Conservation (phyloP, 2,329 filamentous ascomycete genomes). For the Sodiomyces alkalinus region DNA sequence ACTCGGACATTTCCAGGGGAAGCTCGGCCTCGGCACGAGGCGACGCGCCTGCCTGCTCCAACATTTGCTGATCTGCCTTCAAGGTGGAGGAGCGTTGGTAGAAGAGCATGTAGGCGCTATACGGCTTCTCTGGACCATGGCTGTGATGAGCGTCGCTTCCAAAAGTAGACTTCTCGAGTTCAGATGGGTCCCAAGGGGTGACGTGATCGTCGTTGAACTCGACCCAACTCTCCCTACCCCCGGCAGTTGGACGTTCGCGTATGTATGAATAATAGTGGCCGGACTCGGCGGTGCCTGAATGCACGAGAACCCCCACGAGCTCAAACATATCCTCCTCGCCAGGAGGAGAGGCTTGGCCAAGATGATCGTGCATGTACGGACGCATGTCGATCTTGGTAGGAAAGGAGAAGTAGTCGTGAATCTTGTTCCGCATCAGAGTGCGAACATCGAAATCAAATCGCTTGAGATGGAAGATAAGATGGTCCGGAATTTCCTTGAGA, state of each 20-base stretch:
- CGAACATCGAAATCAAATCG: slow-evolving; percentile 69
- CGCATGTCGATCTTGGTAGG: slow-evolving; percentile 72
- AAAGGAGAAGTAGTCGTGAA: slow-evolving; percentile 90
- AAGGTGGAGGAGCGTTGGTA: slow-evolving; percentile 70
- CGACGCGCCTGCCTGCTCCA: slow-evolving; percentile 15
- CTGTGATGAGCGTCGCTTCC: too few species aligned
- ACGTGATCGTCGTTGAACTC: slow-evolving; percentile 93
- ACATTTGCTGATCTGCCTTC: slow-evolving; percentile 31
- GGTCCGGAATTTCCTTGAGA: slow-evolving; percentile 81
- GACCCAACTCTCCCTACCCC: slow-evolving; percentile 48
- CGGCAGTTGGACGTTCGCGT: slow-evolving; percentile 53
- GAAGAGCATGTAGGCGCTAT: slow-evolving; percentile 96
- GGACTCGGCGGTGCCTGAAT: slow-evolving; percentile 82
- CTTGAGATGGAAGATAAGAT: slow-evolving; percentile 90
- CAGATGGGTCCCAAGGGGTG: slow-evolving; percentile 54
- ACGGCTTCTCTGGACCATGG: slow-evolving; percentile 56
- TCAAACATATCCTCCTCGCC: slow-evolving; percentile 66
- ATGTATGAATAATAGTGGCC: slow-evolving; percentile 97
- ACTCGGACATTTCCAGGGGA: slow-evolving; percentile 29
- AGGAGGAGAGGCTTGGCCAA: slow-evolving; percentile 46
- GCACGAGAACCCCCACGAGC: slow-evolving; percentile 86
- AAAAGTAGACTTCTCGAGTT: slow-evolving; percentile 65
- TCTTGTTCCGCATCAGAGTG: slow-evolving; percentile 71
- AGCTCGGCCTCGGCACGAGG: slow-evolving; percentile 24
- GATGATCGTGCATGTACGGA: slow-evolving; percentile 75